Evolutionary conservation across 2,329 filamentous ascomycete species (phyloP).

Genomic region (Tolypocladium endophyticum): DNA sequence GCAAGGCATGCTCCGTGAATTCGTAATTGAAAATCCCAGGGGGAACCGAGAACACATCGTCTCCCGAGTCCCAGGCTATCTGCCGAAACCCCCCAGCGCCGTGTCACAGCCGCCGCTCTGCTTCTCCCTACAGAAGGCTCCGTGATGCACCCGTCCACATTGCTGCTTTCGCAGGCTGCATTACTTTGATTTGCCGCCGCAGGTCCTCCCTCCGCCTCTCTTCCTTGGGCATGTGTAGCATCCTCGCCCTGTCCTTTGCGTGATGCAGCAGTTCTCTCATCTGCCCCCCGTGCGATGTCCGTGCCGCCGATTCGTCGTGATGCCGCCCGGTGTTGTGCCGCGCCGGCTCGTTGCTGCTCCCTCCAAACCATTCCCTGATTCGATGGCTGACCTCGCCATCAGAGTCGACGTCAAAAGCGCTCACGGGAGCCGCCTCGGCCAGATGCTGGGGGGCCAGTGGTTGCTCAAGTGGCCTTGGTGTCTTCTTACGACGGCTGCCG

Average conservation of each 20-base stretch:
- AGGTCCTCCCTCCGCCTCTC: slow-evolving; percentile 24
- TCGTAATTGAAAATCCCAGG: not conserved
- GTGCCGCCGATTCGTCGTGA: not conserved
- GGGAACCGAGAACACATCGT: not conserved
- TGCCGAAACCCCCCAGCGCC: not conserved
- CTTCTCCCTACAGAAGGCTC: not conserved
- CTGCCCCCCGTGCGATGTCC: not conserved
- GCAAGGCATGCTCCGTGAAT: not conserved
- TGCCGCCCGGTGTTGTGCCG: not conserved
- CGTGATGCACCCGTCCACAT: not conserved
- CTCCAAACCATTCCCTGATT: slow-evolving; percentile 7
- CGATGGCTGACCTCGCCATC: slow-evolving; percentile 15
- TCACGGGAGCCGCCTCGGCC: slow-evolving; percentile 7
- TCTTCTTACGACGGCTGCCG: not conserved
- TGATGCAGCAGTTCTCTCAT: slow-evolving; percentile 10
- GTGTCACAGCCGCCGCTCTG: not conserved
- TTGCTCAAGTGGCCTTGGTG: not conserved
- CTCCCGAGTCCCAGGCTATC: not conserved
- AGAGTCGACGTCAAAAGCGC: slow-evolving; percentile 21
- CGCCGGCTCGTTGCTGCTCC: not conserved
- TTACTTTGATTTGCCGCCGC: slow-evolving; percentile 24
- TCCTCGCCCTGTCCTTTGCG: slow-evolving; percentile 11
- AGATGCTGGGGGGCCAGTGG: not conserved
- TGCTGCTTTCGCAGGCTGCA: slow-evolving; percentile 5
- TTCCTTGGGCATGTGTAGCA: slow-evolving; percentile 11